Conservation (phyloP, 441 rosid species). For the Euphorbia corollata region DNA sequence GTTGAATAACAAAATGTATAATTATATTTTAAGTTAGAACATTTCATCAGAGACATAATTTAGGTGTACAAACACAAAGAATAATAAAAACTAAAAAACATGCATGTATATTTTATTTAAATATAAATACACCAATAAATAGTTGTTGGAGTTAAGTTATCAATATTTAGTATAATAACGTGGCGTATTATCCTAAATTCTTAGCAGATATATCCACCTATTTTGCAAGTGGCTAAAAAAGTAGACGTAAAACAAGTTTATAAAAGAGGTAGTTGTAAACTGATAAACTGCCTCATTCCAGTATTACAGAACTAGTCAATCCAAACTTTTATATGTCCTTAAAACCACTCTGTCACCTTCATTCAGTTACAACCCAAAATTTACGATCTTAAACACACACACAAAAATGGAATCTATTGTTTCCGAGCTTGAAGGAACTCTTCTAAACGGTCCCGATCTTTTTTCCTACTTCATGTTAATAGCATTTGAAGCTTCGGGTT, state of each 20-base stretch:
- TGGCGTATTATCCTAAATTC: conserved; percentile 41
- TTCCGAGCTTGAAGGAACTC: conserved; percentile 69
- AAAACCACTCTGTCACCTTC: not conserved
- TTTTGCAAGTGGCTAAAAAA: too few relatives aligned
- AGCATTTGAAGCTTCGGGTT: conserved; percentile 75
- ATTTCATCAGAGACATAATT: too few relatives aligned
- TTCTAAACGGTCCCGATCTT: conserved; percentile 46
- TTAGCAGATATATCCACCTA: conserved; percentile 29
- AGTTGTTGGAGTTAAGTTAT: conserved; percentile 63
- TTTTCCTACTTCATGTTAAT: conserved; percentile 80
- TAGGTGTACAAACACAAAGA: too few relatives aligned
- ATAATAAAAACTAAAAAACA: too few relatives aligned
- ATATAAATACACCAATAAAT: not conserved
- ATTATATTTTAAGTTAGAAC: conserved; percentile 7
- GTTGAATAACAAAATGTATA: not conserved
- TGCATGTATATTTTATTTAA: too few relatives aligned
- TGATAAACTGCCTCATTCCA: conserved; percentile 49
- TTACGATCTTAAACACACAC: not conserved
- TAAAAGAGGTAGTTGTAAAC: conserved; percentile 42
- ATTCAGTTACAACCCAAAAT: not conserved
- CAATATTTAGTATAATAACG: conserved; percentile 37
- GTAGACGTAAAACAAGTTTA: not conserved
- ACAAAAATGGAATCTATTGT: conserved; percentile 42
- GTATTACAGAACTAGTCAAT: conserved; percentile 33
- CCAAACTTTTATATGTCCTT: conserved; percentile 22